A percentile compares a stretch with the other conserved stretches of the same genome.
phyloP scores from a whole-genome alignment of 2,329 filamentous ascomycete species.

The Lachnellula occidentalis region DNA sequence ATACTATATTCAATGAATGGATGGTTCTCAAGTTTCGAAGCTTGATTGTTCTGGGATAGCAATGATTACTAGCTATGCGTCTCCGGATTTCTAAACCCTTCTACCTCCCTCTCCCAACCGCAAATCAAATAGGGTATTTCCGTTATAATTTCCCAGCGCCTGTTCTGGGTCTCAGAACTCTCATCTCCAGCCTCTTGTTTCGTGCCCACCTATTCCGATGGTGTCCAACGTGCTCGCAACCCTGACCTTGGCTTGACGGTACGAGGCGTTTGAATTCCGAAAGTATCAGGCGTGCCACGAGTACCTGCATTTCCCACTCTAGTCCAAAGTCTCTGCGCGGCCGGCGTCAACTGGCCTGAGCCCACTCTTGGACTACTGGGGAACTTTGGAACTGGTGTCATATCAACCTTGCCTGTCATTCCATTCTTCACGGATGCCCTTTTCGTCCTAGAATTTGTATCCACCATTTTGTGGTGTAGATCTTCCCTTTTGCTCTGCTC shows the following conservation, averaged over 20 bases:
- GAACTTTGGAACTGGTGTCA: slow-evolving; percentile 63
- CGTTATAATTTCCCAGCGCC: slow-evolving; percentile 4
- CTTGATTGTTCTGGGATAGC: not conserved
- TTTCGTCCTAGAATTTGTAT: slow-evolving; percentile 69
- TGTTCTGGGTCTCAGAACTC: not conserved
- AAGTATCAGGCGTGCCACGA: slow-evolving; percentile 23
- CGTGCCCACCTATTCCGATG: slow-evolving; percentile 11
- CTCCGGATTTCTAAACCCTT: not conserved
- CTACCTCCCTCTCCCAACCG: not conserved
- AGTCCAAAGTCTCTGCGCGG: slow-evolving; percentile 63
- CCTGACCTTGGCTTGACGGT: slow-evolving; percentile 25
- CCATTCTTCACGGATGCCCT: slow-evolving; percentile 54
- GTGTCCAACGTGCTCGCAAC: slow-evolving; percentile 26
- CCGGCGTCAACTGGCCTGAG: slow-evolving; percentile 60
- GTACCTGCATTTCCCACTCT: slow-evolving; percentile 46
- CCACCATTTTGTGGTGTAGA: slow-evolving; percentile 81
- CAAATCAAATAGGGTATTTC: not conserved
- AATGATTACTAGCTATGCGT: not conserved
- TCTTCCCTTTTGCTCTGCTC: slow-evolving; percentile 72
- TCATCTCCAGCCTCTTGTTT: not conserved
- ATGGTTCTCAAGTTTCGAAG: too few relatives aligned
- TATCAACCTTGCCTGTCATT: slow-evolving; percentile 52
- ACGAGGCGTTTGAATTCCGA: slow-evolving; percentile 24
- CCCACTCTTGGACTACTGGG: slow-evolving; percentile 56
- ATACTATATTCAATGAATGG: too few relatives aligned